These are phyloP conservation scores for Salix viminalis DNA, from an alignment of 345 rosid genomes.

Conservation along the genomic window DNA sequence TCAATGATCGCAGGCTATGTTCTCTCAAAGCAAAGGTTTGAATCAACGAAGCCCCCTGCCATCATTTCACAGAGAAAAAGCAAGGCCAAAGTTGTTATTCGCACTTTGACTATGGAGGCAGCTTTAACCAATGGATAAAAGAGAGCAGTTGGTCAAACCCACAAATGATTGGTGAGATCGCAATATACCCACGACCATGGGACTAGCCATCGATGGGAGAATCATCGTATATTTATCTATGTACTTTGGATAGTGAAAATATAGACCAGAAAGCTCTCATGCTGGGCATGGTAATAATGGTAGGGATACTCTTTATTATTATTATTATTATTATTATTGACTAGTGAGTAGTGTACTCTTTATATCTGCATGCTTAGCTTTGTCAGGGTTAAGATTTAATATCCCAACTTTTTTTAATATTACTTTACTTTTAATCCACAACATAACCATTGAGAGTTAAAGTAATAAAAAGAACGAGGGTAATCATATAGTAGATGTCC, in stretches of 20 bases:
- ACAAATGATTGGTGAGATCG: constrained; percentile 18
- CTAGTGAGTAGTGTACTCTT: too few relatives aligned
- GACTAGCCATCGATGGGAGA: background rate
- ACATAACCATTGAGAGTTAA: background rate
- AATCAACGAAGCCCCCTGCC: background rate
- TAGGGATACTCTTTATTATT: background rate
- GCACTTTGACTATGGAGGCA: background rate
- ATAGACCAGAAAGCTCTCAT: background rate
- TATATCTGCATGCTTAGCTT: background rate
- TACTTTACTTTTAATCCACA: background rate
- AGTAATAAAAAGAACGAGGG: too few relatives aligned
- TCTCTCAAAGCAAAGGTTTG: background rate
- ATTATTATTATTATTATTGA: background rate
- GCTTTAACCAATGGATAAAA: constrained; percentile 1
- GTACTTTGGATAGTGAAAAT: background rate
- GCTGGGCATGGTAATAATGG: background rate
- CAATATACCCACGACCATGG: background rate
- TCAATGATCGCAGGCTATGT: constrained; percentile 6
- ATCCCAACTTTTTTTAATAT: background rate
- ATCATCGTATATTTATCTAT: background rate
- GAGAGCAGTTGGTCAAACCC: constrained; percentile 10
- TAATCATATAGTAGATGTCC: too few relatives aligned
- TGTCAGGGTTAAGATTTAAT: background rate
- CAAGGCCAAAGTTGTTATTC: background rate
- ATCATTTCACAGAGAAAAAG: constrained; percentile 3